These are phyloP conservation scores for Miscanthus sacchariflorus DNA, from an alignment of 202 grass and related monocot species.

Conservation along the genomic window DNA sequence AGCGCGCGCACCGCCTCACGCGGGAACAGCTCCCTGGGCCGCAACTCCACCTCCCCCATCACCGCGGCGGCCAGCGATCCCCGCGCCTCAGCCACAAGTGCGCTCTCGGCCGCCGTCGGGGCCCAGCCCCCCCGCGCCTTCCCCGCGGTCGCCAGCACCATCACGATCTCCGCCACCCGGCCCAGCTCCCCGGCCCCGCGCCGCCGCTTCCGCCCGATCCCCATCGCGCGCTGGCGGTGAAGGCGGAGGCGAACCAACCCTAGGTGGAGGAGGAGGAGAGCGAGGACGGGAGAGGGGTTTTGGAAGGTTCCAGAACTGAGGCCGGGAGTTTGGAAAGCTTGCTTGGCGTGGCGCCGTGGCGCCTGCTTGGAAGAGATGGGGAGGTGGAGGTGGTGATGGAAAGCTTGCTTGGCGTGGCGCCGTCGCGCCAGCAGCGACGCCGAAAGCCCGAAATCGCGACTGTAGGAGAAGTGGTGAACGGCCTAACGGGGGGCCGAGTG, in stretches of 20 bases:
- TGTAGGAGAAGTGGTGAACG: too few species aligned
- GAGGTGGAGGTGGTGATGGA: not conserved
- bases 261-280: slow-evolving; percentile 21
- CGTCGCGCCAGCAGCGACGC: too few species aligned
- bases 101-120: slow-evolving; percentile 59
- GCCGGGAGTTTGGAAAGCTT: slow-evolving; percentile 21
- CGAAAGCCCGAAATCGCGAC: too few species aligned
- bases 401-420: too few species aligned
- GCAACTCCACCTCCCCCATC: slow-evolving; percentile 25
- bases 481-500: too few species aligned
- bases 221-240: slow-evolving; percentile 30
- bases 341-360: not conserved
- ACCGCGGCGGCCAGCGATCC: slow-evolving; percentile 18
- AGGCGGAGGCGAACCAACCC: slow-evolving; percentile 23
- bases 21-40: slow-evolving; percentile 71
- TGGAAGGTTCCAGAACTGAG: slow-evolving; percentile 31
- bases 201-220: slow-evolving; percentile 45
- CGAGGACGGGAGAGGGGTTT: slow-evolving; percentile 20
- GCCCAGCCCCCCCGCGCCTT: slow-evolving; percentile 42
- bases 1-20: slow-evolving; percentile 66
- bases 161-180: slow-evolving; percentile 64
- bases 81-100: slow-evolving; percentile 39
- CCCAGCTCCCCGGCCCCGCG: slow-evolving; percentile 45
- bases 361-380: slow-evolving; percentile 23
- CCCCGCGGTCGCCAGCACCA: slow-evolving; percentile 58